Base-by-base conservation (phyloP, 1,139 yeast genomes). In the Yamadazyma pseudoaaseri region DNA sequence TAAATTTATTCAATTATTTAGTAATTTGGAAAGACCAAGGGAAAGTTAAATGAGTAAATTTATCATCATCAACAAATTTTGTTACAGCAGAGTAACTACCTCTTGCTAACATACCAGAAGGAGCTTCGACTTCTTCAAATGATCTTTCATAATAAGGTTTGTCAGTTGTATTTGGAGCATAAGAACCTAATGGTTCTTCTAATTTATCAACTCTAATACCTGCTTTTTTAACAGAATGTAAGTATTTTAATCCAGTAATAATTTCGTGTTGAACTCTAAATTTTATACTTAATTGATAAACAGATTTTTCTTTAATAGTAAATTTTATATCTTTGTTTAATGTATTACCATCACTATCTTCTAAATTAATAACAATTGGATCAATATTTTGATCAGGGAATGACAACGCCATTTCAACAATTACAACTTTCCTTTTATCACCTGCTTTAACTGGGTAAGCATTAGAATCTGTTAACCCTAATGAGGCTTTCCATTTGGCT, bases 261-360 rank as follows among this genome's bases (percentile, higher is more conserved):
- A 89, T 86, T 54, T 86, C 95, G 54, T 86, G 94, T 60, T 89
- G 97, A 26, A 90, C 84, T 47, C 90, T 76, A 63, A 89, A 90
- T 50, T 77, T 81, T 51, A 87, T 77, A 39, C 71, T 76, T 52
- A 87, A 70, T 52, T 79, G 82, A 61, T 87, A 89, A 30, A 79
- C 65, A 20, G 94, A 72, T 47, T 79, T 81, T 53, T 89, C 97
- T 59, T 85, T 85, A 56, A 90, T 81, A 51, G 73, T 70, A 56
- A 85, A 81, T 41, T 81, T 76, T 51, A 82, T 73, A 39, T 74
- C 77, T 46, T 69, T 66, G 28, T 63, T 60, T 30, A 65, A 51
- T 70, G 74, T 60, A 58, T 72, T 56, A 58, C 79, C 62, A 54
- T 62, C 42, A 56, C 69, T 55, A 61, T 63, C 65, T 69, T 85